A percentile compares a stretch with the other conserved stretches of the same genome.
phyloP scores from a whole-genome alignment of 179 eudicot genomes.

The Patellifolia procumbens region DNA sequence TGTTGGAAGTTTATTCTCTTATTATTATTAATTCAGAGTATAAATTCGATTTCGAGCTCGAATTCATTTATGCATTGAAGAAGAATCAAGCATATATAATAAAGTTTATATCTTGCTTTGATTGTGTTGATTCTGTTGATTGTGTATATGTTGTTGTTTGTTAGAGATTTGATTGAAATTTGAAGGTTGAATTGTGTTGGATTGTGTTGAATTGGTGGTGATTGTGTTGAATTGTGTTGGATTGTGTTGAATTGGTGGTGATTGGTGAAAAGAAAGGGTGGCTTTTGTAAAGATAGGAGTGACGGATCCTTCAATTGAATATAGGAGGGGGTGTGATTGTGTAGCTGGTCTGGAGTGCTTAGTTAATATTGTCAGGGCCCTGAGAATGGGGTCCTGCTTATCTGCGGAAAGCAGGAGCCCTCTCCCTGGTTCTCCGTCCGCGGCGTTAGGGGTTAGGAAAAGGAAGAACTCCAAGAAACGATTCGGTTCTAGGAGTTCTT shows the following conservation, averaged over 20 bases:
- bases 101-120: slow-evolving; percentile 9
- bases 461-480: slow-evolving; percentile 55
- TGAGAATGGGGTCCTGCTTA: slow-evolving; percentile 97
- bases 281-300: slow-evolving; percentile 23
- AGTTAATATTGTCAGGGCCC: slow-evolving; percentile 83
- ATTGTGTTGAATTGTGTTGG: slow-evolving; percentile 18
- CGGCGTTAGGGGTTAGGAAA: slow-evolving; percentile 44
- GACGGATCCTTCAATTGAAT: slow-evolving; percentile 63
- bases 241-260: not conserved
- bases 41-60: slow-evolving; percentile 14
- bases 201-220: slow-evolving; percentile 1
- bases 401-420: slow-evolving; percentile 88
- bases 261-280: not conserved
- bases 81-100: not conserved
- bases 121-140: not conserved
- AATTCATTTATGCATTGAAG: slow-evolving; percentile 7
- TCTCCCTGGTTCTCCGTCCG: slow-evolving; percentile 55
- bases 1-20: slow-evolving; percentile 12
- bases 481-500: slow-evolving; percentile 48
- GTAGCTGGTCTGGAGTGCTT: slow-evolving; percentile 88
- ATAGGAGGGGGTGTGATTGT: slow-evolving; percentile 55
- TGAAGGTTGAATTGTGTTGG: too few relatives aligned
- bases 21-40: slow-evolving; percentile 11
- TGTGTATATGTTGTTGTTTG: not conserved
- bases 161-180: slow-evolving; percentile 4